phyloP scores from a whole-genome alignment of 2,329 filamentous ascomycete species.

The Penicillium sp. region DNA sequence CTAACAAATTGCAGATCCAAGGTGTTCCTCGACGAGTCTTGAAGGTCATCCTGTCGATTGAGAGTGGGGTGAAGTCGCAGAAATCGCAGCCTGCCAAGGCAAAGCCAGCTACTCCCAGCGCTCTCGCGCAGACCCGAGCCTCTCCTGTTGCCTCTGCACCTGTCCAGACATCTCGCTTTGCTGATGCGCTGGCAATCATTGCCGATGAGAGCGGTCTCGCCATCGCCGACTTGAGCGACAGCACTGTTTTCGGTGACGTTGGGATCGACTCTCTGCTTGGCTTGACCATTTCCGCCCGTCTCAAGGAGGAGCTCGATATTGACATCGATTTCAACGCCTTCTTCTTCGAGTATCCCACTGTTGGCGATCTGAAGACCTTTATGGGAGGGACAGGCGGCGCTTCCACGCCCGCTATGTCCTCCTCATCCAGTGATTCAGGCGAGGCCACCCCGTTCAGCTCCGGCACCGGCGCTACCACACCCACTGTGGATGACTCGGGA shows the following conservation, averaged over 20 bases:
- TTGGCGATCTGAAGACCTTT: not conserved
- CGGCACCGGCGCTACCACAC: not conserved
- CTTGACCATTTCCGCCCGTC: conserved; percentile 4
- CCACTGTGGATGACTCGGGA: not conserved
- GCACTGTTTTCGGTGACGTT: conserved; percentile 8
- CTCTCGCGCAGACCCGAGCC: not conserved
- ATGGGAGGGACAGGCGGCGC: not conserved
- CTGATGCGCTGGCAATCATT: conserved; percentile 10
- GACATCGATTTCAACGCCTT: conserved; percentile 3
- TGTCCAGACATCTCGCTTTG: conserved; percentile 3
- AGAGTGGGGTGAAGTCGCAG: conserved; percentile 3
- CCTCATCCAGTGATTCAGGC: not conserved
- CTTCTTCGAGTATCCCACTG: not conserved
- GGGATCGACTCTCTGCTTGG: conserved; percentile 14
- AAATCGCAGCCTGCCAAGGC: not conserved
- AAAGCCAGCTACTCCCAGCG: not conserved
- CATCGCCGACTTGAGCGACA: conserved; percentile 9
- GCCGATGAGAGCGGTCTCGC: conserved; percentile 12
- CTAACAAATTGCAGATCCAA: conserved; percentile 24
- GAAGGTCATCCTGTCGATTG: conserved; percentile 8
- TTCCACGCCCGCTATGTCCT: not conserved
- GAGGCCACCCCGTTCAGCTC: not conserved
- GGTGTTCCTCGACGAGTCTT: conserved; percentile 20
- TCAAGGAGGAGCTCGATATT: conserved; percentile 12
- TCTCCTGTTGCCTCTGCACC: no score